phyloP scores from a whole-genome alignment of 306 rosid species.

The Psophocarpus tetragonolobus region DNA sequence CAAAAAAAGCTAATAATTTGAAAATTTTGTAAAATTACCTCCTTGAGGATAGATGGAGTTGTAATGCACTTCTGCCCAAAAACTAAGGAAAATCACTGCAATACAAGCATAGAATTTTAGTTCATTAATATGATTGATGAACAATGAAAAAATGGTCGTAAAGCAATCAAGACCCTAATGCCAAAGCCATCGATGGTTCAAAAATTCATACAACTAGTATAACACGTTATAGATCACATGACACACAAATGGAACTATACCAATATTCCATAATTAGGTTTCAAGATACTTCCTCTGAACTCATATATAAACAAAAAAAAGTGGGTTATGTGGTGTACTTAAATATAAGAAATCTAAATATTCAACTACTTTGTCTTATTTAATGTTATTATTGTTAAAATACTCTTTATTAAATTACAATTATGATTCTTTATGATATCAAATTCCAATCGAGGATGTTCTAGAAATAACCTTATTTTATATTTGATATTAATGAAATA shows the following conservation, averaged over 20 bases:
- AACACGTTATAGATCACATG: neutral
- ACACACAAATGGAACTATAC: neutral
- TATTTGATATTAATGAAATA: too few species aligned
- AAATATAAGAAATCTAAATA: too few species aligned
- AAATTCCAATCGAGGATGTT: too few species aligned
- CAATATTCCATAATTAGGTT: neutral
- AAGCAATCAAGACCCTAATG: neutral
- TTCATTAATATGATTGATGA: slow-evolving; percentile 13
- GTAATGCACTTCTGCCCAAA: slow-evolving; percentile 99
- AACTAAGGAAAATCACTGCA: slow-evolving; percentile 84
- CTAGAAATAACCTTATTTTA: too few species aligned
- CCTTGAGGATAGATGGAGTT: slow-evolving; percentile 86
- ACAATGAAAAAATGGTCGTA: neutral
- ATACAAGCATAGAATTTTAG: neutral
- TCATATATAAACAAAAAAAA: too few species aligned
- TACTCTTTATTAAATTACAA: too few species aligned
- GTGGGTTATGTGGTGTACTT: too few species aligned
- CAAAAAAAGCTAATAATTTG: slow-evolving; percentile 24
- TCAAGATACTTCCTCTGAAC: too few species aligned
- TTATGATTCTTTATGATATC: too few species aligned
- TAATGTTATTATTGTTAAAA: too few species aligned
- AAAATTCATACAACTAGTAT: neutral
- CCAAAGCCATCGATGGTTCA: neutral
- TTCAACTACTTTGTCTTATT: too few species aligned
- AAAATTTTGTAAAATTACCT: slow-evolving; percentile 51